Conservation (phyloP, 768 basidiomycete species). For the Leccinum disarticulatum region DNA sequence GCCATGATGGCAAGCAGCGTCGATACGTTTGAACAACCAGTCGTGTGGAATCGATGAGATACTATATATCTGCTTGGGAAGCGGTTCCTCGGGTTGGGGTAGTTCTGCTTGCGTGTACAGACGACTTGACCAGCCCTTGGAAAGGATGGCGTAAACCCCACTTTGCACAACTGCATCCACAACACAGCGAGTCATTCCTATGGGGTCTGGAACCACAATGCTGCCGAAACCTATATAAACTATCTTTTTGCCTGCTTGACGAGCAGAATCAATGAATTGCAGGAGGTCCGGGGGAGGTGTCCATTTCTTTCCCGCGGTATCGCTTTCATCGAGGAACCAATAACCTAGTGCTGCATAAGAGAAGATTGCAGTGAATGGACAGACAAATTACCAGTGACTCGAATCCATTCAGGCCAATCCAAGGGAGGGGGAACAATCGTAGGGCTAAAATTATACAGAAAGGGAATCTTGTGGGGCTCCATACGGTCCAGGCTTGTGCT, state of each 20-base stretch:
- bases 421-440: slow-evolving; percentile 87
- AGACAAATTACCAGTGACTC: slow-evolving; percentile 67
- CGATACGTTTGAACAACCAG: slow-evolving; percentile 92
- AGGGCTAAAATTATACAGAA: slow-evolving; percentile 96
- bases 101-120: slow-evolving; percentile 65
- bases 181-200: slow-evolving; percentile 87
- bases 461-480: slow-evolving; percentile 97
- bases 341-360: slow-evolving; percentile 58
- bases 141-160: slow-evolving; percentile 89
- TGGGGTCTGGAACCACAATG: slow-evolving; percentile 95
- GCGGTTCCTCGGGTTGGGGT: slow-evolving; percentile 62
- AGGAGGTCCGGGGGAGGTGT: slow-evolving; percentile 77
- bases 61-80: slow-evolving; percentile 78
- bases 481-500: slow-evolving; percentile 91
- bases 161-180: slow-evolving; percentile 85
- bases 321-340: slow-evolving; percentile 95
- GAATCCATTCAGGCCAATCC: slow-evolving; percentile 99
- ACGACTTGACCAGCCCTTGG: slow-evolving; percentile 98
- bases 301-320: slow-evolving; percentile 89
- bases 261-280: slow-evolving; percentile 80
- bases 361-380: background rate
- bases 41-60: slow-evolving; percentile 91
- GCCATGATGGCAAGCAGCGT: slow-evolving; percentile 98
- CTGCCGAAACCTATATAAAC: slow-evolving; percentile 98
- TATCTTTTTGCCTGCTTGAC: slow-evolving; percentile 75